Base-by-base conservation (phyloP, 352 stramenopile species). In the Globisporangium polare region DNA sequence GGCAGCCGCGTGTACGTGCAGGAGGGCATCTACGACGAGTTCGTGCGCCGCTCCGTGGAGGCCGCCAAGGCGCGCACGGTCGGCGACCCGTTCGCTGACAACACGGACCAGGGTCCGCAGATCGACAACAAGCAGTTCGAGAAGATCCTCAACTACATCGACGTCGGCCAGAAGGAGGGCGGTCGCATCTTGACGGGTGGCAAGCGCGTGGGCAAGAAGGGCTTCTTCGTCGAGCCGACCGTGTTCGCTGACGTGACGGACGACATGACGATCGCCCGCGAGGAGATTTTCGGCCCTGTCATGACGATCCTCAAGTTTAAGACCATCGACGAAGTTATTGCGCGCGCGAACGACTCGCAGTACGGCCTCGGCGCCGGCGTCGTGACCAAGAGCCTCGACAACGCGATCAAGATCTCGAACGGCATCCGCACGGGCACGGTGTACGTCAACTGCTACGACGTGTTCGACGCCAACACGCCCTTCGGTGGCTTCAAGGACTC, bases 261-360 rank as follows among this genome's bases (percentile, higher is more conserved):
- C 66, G 75, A 94, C 72, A 95, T 95, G 83, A 90, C 69, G 22
- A 97, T 98, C 62, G 89, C 86, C 22, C 75, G 84, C 47, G 89
- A 98, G 59, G 92, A 98, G 74, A 92, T 98, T 53, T 97, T 98
- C 66, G 92, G 93, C n/a, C 90, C 89, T 3, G 86, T 97, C 24
- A 90, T 97, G 75, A 75, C 61, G 5, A 88, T 98, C 35, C 67
- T 97, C 55, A 92, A 92, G 65, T 97, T 97, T 67, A 86, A 91
- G 66, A 90, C 75, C 24, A 74, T 97, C 35, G 85, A 97, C 45
- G 91, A 98, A 57, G 89, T 93, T 17, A 90, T 97, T 52, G 26
- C 74, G 31, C 76, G 85, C 24, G 90, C 90, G 17, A 98, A 98
- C 67, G 75, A 92, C 69, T 90, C 79, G 7, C 55, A 81, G 18